Conservation (phyloP, 2,329 filamentous ascomycete genomes). For the Exophiala spinifera region DNA sequence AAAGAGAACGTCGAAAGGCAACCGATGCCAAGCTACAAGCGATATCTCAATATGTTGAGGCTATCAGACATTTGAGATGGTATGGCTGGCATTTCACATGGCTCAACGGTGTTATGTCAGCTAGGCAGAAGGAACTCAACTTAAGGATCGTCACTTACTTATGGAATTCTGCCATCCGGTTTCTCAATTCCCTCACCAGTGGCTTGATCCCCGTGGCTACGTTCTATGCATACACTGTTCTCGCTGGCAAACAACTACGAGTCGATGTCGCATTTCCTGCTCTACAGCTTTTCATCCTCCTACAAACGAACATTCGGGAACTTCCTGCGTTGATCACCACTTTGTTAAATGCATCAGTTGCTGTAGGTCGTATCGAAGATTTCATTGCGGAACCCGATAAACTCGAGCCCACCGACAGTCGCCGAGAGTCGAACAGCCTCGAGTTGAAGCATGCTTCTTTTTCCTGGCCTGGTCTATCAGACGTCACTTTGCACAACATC, state of each 20-base stretch:
- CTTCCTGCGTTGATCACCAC: conserved; percentile 72
- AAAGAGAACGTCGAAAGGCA: conserved; percentile 66
- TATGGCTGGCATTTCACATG: conserved; percentile 79
- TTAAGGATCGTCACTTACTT: conserved; percentile 62
- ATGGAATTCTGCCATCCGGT: conserved; percentile 61
- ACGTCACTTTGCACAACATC: conserved; percentile 54
- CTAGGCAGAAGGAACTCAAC: conserved; percentile 65
- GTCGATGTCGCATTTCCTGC: conserved; percentile 86
- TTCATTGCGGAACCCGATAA: conserved; percentile 88
- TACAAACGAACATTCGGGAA: conserved; percentile 70
- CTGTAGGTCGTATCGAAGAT: conserved; percentile 74
- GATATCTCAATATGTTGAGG: conserved; percentile 81
- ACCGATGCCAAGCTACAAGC: conserved; percentile 77
- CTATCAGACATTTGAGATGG: conserved; percentile 75
- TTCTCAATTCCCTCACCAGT: conserved; percentile 68
- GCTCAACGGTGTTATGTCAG: conserved; percentile 66
- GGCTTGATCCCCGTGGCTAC: conserved; percentile 75
- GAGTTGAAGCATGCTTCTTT: conserved; percentile 66
- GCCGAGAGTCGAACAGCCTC: conserved; percentile 32
- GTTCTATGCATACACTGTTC: conserved; percentile 75
- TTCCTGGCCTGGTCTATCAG: conserved; percentile 69
- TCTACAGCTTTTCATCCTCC: conserved; percentile 72
- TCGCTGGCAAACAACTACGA: conserved; percentile 65
- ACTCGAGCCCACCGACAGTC: conserved; percentile 49
- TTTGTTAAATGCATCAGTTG: conserved; percentile 77